Base-by-base conservation (phyloP, 2,329 filamentous ascomycete species). In the Decorospora gaudefroyi region DNA sequence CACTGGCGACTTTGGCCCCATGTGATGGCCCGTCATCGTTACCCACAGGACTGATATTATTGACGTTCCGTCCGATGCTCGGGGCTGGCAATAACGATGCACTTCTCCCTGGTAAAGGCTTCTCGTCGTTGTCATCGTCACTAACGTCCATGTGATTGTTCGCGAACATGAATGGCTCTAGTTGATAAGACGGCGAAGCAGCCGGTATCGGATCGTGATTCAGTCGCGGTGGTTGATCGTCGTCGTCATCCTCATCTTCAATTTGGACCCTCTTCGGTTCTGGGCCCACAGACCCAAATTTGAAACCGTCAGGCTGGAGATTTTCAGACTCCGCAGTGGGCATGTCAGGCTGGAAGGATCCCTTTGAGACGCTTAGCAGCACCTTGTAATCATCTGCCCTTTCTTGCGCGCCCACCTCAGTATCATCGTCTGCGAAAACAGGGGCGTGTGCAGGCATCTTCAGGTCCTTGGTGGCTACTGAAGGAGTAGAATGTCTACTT, bases 11-110 rank as follows among this genome's bases (percentile, higher is more conserved):
- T 15, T 23, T n/a, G 13, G 21, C 16, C 23, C 15, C n/a, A n/a
- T 13, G 17, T 17, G 12, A 1, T 18, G 35, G 17, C 8, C 51
- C 49, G 8, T 30, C 29, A 12, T 16, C 28, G 8, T 15, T 8
- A 19, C 13, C 15, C 21, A 65, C 49, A n/a, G 63, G 62, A 30
- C 57, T 67, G 22, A 65, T 40, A 45, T 59, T 56, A 12, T 46
- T 51, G n/a, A 33, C 26, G 12, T 17, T 36, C 29, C 13, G 17
- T n/a, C 29, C 35, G 21, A 42, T 33, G 28, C 44, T 46, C 25
- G 37, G 43, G 16, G 35, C 29, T 21, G 27, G 36, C 29, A 48
- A 33, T 11, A 42, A 18, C 39, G 31, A 35, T 8, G 39, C 23
- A 4, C 37, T 15, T 12, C 47, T 42, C 19, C 38, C 32, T 26